These are phyloP conservation scores for Aspergillus funiculosus DNA, from an alignment of 495 filamentous ascomycete species.

Conservation along the genomic window DNA sequence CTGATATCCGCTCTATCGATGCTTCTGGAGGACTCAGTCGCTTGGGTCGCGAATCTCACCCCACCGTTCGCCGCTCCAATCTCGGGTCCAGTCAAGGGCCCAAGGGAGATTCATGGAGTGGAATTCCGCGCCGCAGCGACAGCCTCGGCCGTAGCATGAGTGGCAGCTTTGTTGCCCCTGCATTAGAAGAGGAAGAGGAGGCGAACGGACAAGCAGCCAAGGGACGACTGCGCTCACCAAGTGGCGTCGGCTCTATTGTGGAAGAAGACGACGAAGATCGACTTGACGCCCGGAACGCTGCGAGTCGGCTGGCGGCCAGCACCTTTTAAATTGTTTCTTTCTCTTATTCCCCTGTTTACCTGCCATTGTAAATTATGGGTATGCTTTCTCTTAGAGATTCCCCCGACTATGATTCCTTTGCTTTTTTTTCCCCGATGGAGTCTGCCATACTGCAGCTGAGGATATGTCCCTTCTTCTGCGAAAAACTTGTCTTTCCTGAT, in stretches of 20 bases:
- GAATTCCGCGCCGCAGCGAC: slow-evolving; percentile 76
- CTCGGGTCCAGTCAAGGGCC: slow-evolving; percentile 84
- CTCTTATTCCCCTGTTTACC: neutral
- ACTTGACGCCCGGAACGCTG: slow-evolving; percentile 91
- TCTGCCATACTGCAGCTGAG: neutral
- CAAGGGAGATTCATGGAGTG: slow-evolving; percentile 95
- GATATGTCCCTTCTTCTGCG: neutral
- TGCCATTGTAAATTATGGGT: slow-evolving; percentile 24
- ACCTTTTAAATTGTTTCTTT: slow-evolving; percentile 73
- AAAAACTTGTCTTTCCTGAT: neutral
- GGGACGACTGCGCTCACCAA: slow-evolving; percentile 56
- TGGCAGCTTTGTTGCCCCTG: slow-evolving; percentile 53
- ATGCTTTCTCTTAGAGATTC: slow-evolving; percentile 24
- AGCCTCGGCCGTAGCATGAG: slow-evolving; percentile 71
- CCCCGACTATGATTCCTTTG: slow-evolving; percentile 13
- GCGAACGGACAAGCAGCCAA: slow-evolving; percentile 36
- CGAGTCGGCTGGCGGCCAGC: slow-evolving; percentile 85
- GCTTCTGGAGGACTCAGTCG: slow-evolving; percentile 80
- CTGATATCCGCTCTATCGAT: slow-evolving; percentile 91
- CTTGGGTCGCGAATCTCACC: slow-evolving; percentile 82
- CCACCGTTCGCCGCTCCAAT: slow-evolving; percentile 65
- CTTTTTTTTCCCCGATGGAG: neutral
- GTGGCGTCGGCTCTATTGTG: slow-evolving; percentile 52
- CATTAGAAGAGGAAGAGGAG: slow-evolving; percentile 38
- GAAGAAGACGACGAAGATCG: slow-evolving; percentile 93